phyloP scores from a whole-genome alignment of 306 rosid genomes.

The Fragaria vesca region DNA sequence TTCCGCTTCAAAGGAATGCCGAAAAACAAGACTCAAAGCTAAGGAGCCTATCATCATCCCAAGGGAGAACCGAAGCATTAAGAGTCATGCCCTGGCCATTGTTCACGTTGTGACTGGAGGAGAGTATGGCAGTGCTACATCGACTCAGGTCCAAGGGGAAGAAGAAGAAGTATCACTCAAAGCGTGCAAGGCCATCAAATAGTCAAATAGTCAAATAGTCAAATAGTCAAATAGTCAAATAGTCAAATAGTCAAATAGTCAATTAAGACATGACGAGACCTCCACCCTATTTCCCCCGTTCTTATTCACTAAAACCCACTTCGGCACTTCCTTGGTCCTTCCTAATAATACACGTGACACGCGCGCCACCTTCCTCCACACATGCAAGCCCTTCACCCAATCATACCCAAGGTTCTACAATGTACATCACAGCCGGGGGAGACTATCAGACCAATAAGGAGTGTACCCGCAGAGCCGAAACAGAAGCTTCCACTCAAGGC shows the following conservation, averaged over 20 bases:
- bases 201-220: not conserved
- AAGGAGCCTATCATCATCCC: no score
- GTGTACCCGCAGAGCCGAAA: conserved; percentile 6
- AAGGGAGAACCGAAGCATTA: no score
- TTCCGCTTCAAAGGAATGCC: no score
- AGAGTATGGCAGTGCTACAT: no score
- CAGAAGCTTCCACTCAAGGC: conserved; percentile 36
- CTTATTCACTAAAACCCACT: not conserved
- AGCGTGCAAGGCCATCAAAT: not conserved
- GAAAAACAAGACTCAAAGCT: no score
- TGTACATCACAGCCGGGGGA: not conserved
- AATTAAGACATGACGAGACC: not conserved
- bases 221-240: not conserved
- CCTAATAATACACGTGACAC: conserved; percentile 36
- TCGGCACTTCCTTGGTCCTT: conserved; percentile 17
- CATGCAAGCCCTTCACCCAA: not conserved
- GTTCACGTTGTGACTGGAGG: no score
- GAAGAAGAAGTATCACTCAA: no score
- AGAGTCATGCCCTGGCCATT: no score
- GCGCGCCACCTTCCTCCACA: not conserved
- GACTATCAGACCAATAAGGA: not conserved
- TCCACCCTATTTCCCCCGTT: not conserved
- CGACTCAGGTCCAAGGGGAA: no score
- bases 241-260: not conserved
- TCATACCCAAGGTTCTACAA: not conserved